Conservation (phyloP, 2,329 filamentous ascomycete species). For the Ophiostoma australiae region DNA sequence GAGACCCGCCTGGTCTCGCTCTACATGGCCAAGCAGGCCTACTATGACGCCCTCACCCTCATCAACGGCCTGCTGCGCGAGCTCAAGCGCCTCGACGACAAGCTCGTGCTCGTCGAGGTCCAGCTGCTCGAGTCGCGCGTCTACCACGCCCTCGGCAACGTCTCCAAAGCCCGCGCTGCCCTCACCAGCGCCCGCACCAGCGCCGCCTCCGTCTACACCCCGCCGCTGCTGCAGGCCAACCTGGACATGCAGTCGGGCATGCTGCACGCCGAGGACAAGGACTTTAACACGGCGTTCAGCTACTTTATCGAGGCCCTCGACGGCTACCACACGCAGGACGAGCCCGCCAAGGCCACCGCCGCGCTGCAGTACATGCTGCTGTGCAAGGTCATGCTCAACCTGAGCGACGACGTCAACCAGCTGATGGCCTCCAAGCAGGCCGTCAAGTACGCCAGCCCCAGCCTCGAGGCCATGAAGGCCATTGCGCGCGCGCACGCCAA, state of each 20-base stretch:
- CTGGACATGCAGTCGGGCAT: conserved; percentile 99
- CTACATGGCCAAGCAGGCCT: conserved; percentile 95
- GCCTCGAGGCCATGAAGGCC: conserved; percentile 98
- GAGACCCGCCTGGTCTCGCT: conserved; percentile 90
- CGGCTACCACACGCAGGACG: conserved; percentile 91
- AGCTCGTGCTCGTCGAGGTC: conserved; percentile 94
- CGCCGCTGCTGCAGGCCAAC: conserved; percentile 88
- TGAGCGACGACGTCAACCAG: conserved; percentile 90
- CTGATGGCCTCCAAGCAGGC: conserved; percentile 96
- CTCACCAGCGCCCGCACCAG: conserved; percentile 91
- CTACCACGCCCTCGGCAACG: conserved; percentile 95
- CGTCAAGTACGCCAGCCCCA: conserved; percentile 90
- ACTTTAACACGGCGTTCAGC: conserved; percentile 97
- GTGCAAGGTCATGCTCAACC: conserved; percentile 99
- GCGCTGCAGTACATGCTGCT: conserved; percentile 98
- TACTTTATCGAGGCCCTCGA: conserved; percentile 99
- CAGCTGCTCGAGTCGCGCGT: conserved; percentile 95
- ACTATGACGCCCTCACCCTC: conserved; percentile 92
- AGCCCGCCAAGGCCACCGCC: conserved; percentile 83
- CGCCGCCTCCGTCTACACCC: conserved; percentile 95
- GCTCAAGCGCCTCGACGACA: conserved; percentile 96
- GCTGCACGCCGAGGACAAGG: conserved; percentile 96
- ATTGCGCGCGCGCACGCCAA: conserved; percentile 94
- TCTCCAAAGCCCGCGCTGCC: conserved; percentile 89
- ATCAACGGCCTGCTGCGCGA: conserved; percentile 96